A percentile compares a stretch with the other conserved stretches of the same genome.
These are phyloP conservation scores for Colletotrichum gigasporum DNA, from an alignment of 2,329 filamentous ascomycete species.

Conservation along the genomic window DNA sequence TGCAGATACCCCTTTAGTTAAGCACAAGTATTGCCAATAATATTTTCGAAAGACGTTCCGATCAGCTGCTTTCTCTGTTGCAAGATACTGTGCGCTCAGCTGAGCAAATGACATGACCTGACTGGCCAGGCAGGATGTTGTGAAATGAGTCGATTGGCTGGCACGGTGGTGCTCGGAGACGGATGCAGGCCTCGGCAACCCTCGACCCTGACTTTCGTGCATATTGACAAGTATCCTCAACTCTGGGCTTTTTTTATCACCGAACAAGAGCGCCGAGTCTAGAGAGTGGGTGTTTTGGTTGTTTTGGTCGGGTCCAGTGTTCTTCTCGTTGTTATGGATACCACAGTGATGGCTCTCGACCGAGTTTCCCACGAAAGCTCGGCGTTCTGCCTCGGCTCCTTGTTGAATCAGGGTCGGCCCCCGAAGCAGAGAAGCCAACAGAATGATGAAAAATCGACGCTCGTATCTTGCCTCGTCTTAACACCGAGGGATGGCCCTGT, in stretches of 20 bases:
- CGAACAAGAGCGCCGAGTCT: neutral
- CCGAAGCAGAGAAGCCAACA: neutral
- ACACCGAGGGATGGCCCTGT: constrained; percentile 21
- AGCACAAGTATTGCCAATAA: neutral
- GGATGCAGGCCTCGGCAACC: neutral
- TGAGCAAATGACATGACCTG: neutral
- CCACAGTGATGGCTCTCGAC: neutral
- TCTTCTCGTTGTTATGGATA: neutral
- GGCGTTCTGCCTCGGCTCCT: constrained; percentile 9
- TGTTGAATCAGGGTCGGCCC: constrained; percentile 4
- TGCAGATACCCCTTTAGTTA: constrained; percentile 18
- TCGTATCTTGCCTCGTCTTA: constrained; percentile 9
- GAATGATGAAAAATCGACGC: neutral
- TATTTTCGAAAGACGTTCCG: neutral
- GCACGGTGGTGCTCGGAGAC: neutral
- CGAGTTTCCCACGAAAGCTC: neutral
- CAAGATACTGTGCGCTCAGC: neutral
- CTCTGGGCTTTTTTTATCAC: neutral
- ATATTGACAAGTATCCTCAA: neutral
- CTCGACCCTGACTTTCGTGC: neutral
- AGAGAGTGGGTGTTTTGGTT: neutral
- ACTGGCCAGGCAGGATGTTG: neutral
- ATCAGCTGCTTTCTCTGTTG: neutral
- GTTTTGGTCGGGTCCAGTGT: neutral
- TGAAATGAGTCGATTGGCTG: constrained; percentile 7